Percentiles rank a stretch among this genome's conserved stretches.
These are phyloP conservation scores for Trypanosomatidae sp. DNA, from an alignment of 208 protist species.

Conservation along the genomic window DNA sequence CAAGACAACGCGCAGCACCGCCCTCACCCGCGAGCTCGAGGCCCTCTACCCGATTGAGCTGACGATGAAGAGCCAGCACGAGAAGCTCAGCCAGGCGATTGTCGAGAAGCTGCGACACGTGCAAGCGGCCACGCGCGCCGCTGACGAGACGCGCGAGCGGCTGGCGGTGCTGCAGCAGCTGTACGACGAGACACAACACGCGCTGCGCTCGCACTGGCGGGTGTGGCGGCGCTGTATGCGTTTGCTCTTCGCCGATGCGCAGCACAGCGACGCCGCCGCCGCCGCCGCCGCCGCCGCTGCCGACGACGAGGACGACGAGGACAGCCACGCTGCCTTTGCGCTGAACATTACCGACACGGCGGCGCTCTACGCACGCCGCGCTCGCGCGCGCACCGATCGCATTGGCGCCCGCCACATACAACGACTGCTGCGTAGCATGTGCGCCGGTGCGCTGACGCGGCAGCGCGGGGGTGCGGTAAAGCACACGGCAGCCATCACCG, in stretches of 20 bases:
- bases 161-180: constrained; percentile 33
- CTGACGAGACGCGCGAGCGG: constrained; percentile 23
- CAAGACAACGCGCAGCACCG: constrained; percentile 30
- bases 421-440: constrained; percentile 31
- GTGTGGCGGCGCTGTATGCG: constrained; percentile 41
- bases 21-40: constrained; percentile 49
- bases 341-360: constrained; percentile 84
- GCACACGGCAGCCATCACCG: constrained; percentile 3
- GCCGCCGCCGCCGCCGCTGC: no score
- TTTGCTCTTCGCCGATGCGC: constrained; percentile 54
- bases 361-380: constrained; percentile 25
- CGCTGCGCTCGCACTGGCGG: constrained; percentile 49
- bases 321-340: constrained; percentile 13
- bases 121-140: constrained; percentile 17
- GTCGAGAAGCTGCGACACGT: constrained; percentile 50
- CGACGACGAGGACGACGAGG: no score
- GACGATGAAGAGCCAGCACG: constrained; percentile 39
- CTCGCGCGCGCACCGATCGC: constrained; percentile 38
- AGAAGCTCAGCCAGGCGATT: constrained; percentile 53
- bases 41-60: constrained; percentile 43
- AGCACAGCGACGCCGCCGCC: no score
- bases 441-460: constrained; percentile 10
- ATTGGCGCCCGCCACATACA: constrained; percentile 30
- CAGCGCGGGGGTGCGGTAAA: background rate
- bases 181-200: constrained; percentile 28